These are phyloP conservation scores for Cerioporus squamosus DNA, from an alignment of 1,284 basidiomycete species.

Conservation along the genomic window DNA sequence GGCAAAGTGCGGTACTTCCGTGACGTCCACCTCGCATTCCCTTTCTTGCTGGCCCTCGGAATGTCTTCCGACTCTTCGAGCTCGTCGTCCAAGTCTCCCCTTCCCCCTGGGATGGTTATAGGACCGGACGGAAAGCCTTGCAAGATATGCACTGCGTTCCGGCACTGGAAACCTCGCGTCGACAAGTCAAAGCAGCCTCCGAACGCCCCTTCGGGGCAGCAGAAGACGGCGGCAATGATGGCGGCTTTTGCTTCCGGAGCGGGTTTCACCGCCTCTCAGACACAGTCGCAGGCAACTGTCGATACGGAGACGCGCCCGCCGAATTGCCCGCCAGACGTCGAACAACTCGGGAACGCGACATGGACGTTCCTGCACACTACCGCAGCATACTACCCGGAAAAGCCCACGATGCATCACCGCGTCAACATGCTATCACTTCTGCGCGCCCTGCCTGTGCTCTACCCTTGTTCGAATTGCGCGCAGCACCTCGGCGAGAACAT, in stretches of 20 bases:
- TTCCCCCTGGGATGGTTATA: constrained; percentile 82
- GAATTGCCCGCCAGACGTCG: constrained; percentile 87
- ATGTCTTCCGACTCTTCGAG: constrained; percentile 3
- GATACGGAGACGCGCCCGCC: constrained; percentile 49
- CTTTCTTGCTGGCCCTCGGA: neutral
- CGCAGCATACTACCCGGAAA: constrained; percentile 90
- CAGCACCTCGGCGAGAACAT: constrained; percentile 78
- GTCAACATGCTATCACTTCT: constrained; percentile 83
- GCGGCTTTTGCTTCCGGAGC: constrained; percentile 44
- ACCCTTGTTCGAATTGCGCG: constrained; percentile 88
- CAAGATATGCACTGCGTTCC: constrained; percentile 87
- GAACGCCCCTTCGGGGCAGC: constrained; percentile 12
- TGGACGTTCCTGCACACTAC: constrained; percentile 97
- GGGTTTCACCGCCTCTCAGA: constrained; percentile 35
- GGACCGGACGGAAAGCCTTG: constrained; percentile 94
- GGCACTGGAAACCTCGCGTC: constrained; percentile 65
- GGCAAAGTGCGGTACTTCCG: too few relatives aligned
- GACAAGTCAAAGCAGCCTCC: constrained; percentile 29
- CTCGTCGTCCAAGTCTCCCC: constrained; percentile 15
- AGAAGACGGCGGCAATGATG: constrained; percentile 44
- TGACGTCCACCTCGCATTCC: neutral
- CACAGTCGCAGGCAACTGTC: constrained; percentile 30
- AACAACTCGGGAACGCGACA: constrained; percentile 86
- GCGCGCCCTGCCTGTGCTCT: constrained; percentile 76
- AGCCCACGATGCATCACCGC: constrained; percentile 72